Conservation (phyloP, 441 rosid species). For the Gossypium laxum region DNA sequence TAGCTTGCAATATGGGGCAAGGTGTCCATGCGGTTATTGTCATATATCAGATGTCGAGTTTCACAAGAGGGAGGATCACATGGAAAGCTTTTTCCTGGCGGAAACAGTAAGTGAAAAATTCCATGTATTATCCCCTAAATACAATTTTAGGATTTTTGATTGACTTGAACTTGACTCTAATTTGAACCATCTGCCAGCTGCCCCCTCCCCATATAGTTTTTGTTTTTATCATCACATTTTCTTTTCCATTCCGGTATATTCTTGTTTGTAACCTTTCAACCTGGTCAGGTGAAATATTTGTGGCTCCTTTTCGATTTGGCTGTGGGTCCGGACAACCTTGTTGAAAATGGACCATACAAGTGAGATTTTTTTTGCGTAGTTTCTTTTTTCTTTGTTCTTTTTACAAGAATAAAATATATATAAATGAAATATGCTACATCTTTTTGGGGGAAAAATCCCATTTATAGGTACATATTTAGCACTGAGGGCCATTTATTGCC, state of each 20-base stretch:
- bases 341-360: conserved; percentile 97
- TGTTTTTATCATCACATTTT: neutral
- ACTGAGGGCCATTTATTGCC: conserved; percentile 94
- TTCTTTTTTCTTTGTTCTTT: neutral
- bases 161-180: neutral
- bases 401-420: neutral
- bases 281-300: conserved; percentile 69
- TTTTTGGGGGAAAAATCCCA: neutral
- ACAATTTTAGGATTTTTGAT: neutral
- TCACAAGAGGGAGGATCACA: conserved; percentile 81
- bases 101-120: conserved; percentile 60
- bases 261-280: conserved; percentile 9
- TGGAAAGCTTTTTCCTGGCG: conserved; percentile 98
- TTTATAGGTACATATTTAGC: conserved; percentile 65
- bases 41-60: conserved; percentile 87
- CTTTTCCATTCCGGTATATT: neutral
- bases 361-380: conserved; percentile 25
- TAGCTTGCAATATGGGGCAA: conserved; percentile 93
- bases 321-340: conserved; percentile 75
- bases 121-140: neutral
- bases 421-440: neutral
- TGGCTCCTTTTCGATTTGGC: conserved; percentile 98
- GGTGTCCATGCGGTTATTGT: conserved; percentile 92
- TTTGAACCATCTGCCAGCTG: neutral
- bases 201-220: neutral